These are phyloP conservation scores for Vanilla planifolia DNA, from an alignment of 106 monocot species.

Conservation along the genomic window DNA sequence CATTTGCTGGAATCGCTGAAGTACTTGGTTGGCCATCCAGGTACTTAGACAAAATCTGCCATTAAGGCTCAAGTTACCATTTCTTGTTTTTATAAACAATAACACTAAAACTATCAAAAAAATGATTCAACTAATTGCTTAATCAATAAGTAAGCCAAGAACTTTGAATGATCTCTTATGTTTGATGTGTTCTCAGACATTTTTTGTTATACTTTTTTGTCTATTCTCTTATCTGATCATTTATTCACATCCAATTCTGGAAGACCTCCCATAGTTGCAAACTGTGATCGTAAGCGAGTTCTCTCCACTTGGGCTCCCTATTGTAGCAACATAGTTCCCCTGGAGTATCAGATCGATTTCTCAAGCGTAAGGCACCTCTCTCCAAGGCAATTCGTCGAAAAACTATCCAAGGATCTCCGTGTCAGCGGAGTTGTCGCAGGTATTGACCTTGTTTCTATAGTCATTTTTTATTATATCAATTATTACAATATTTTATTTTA, in stretches of 20 bases:
- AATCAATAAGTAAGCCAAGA: too few species aligned
- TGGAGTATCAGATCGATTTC: constrained; percentile 90
- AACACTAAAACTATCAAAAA: background rate
- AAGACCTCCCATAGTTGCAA: constrained; percentile 92
- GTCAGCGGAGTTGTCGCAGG: constrained; percentile 96
- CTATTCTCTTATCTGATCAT: background rate
- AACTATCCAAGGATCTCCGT: constrained; percentile 73
- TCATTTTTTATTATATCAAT: background rate
- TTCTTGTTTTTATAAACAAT: background rate
- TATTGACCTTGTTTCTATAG: constrained; percentile 18
- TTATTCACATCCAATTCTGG: background rate
- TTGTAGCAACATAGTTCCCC: constrained; percentile 57
- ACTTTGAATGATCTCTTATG: too few species aligned
- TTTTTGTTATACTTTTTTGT: too few species aligned
- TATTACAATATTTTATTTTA: too few species aligned
- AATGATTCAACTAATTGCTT: background rate
- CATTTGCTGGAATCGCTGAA: constrained; percentile 92
- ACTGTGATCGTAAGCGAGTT: constrained; percentile 75
- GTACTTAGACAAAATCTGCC: constrained; percentile 22
- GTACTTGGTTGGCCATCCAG: constrained; percentile 89
- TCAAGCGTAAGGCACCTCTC: constrained; percentile 80
- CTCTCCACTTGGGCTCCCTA: constrained; percentile 81
- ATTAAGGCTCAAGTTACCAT: background rate
- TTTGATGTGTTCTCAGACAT: too few species aligned
- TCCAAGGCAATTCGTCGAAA: constrained; percentile 83